Conservation (phyloP, 2,329 filamentous ascomycete species). For the Ambrosiella cleistominuta region DNA sequence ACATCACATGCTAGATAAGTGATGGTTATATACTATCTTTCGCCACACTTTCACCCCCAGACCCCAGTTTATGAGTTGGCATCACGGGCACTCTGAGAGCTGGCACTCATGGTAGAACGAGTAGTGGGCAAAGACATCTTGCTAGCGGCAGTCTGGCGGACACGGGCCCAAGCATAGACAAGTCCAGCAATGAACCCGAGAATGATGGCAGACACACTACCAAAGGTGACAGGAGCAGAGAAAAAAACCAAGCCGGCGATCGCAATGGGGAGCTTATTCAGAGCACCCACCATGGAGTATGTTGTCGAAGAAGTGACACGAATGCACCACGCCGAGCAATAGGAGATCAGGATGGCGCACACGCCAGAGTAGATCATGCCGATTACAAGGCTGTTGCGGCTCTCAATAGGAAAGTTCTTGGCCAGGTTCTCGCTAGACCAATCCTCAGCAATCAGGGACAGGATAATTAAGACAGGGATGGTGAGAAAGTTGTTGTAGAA, state of each 20-base stretch:
- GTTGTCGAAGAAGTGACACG: slow-evolving; percentile 94
- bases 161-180: slow-evolving; percentile 74
- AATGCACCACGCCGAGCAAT: slow-evolving; percentile 97
- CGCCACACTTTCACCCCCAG: background rate
- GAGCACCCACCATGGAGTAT: slow-evolving; percentile 93
- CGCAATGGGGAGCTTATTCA: slow-evolving; percentile 96
- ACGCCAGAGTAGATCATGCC: slow-evolving; percentile 92
- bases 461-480: slow-evolving; percentile 73
- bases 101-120: slow-evolving; percentile 59
- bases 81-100: slow-evolving; percentile 78
- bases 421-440: slow-evolving; percentile 75
- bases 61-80: slow-evolving; percentile 35
- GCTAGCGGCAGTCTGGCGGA: slow-evolving; percentile 53
- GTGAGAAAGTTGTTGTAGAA: slow-evolving; percentile 99
- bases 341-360: slow-evolving; percentile 95
- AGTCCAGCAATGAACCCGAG: slow-evolving; percentile 85
- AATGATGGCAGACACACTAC: slow-evolving; percentile 77
- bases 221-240: slow-evolving; percentile 78
- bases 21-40: background rate
- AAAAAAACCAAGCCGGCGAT: slow-evolving; percentile 90
- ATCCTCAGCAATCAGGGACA: slow-evolving; percentile 72
- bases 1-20: background rate
- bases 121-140: slow-evolving; percentile 53
- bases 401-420: slow-evolving; percentile 73
- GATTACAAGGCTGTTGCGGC: slow-evolving; percentile 60